Conservation (phyloP, 2,329 filamentous ascomycete species). For the Fusarium pseudocircinatum region DNA sequence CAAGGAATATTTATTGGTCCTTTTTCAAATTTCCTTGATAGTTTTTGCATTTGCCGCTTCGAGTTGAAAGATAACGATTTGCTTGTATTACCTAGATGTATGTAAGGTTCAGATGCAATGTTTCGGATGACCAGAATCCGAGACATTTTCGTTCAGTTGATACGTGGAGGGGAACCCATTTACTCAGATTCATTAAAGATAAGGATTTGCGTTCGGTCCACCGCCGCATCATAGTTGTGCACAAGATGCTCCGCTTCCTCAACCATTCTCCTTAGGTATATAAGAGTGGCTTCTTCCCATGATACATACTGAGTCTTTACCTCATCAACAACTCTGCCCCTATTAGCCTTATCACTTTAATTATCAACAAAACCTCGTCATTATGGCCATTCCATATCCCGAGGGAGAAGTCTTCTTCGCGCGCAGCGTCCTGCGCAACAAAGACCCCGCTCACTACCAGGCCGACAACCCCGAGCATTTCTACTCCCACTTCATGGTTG, state of each 20-base stretch:
- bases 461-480: not conserved
- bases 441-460: not conserved
- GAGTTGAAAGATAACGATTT: not conserved
- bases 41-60: not conserved
- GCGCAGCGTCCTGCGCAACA: not conserved
- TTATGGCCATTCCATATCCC: not conserved
- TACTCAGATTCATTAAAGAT: too few relatives aligned
- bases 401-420: not conserved
- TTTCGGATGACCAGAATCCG: not conserved
- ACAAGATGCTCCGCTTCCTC: not conserved
- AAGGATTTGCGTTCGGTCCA: too few relatives aligned
- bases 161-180: too few relatives aligned
- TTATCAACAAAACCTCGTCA: accelerated
- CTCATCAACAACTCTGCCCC: accelerated
- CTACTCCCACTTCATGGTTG: not conserved
- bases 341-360: not conserved
- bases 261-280: too few relatives aligned
- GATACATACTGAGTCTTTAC: too few relatives aligned
- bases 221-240: not conserved
- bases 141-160: not conserved
- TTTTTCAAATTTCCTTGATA: too few relatives aligned
- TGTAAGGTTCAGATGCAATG: not conserved
- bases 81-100: accelerated
- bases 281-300: not conserved
- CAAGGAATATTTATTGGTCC: too few relatives aligned